A percentile compares a stretch with the other conserved stretches of the same genome.
phyloP scores from a whole-genome alignment of 192 early-diverging fungal genomes.

The Radiomyces spectabilis region DNA sequence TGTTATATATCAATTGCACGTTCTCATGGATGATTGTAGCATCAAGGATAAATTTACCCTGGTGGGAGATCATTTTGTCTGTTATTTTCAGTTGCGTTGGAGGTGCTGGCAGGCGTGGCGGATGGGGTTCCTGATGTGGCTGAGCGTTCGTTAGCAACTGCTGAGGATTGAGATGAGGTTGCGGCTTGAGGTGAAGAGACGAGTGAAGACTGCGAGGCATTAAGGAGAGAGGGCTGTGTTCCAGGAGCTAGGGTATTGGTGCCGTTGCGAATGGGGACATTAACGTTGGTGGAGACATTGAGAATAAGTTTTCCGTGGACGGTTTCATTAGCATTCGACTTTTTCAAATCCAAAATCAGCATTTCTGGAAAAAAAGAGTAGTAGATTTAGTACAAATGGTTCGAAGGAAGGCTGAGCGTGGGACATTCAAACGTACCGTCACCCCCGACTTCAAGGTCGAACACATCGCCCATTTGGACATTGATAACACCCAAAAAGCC shows the following conservation, averaged over 20 bases:
- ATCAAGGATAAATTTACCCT: constrained; percentile 3
- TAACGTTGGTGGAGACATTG: constrained; percentile 59
- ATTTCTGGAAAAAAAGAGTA: constrained; percentile 48
- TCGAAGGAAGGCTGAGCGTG: too few relatives aligned
- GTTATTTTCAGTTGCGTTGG: too few relatives aligned
- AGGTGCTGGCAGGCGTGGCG: constrained; percentile 21
- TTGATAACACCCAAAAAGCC: constrained; percentile 91
- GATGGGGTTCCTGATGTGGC: neutral
- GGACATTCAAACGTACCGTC: constrained; percentile 22
- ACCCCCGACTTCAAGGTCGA: constrained; percentile 70
- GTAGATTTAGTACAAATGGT: neutral
- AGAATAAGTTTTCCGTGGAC: constrained; percentile 84
- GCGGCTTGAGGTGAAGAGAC: constrained; percentile 7
- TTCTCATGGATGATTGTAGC: too few relatives aligned
- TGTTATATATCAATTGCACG: too few relatives aligned
- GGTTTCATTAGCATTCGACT: constrained; percentile 70
- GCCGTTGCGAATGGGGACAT: constrained; percentile 33
- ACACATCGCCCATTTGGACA: constrained; percentile 72
- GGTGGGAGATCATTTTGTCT: constrained; percentile 7
- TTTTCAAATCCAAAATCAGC: constrained; percentile 86
- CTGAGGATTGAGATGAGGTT: neutral
- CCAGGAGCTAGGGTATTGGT: constrained; percentile 22
- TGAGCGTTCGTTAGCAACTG: neutral
- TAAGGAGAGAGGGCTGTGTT: constrained; percentile 19
- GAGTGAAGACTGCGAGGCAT: constrained; percentile 8